Percentiles rank a stretch among this genome's conserved stretches.
phyloP scores from a whole-genome alignment of 495 filamentous ascomycete genomes.

The Venustampulla echinocandica region DNA sequence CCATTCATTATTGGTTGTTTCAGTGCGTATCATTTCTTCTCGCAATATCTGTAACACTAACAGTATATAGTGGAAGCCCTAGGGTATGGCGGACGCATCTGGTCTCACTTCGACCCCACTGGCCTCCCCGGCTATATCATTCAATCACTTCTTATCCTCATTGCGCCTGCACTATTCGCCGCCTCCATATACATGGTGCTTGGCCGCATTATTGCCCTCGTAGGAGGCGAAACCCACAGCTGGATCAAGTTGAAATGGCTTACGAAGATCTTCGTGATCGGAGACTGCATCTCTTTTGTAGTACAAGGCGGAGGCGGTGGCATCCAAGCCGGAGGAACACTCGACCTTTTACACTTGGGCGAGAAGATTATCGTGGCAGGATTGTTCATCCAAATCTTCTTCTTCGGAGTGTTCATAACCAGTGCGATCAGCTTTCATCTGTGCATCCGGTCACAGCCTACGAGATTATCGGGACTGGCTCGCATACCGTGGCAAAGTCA shows the following conservation, averaged over 20 bases:
- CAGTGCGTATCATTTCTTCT: too few relatives aligned
- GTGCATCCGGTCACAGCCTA: constrained; percentile 16
- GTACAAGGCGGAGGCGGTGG: constrained; percentile 28
- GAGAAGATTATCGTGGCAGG: constrained; percentile 35
- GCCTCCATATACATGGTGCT: constrained; percentile 47
- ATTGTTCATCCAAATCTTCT: constrained; percentile 37
- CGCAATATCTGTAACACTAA: too few relatives aligned
- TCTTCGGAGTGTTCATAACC: constrained; percentile 39
- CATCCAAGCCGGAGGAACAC: constrained; percentile 27
- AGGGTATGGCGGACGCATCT: constrained; percentile 33
- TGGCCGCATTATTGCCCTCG: constrained; percentile 35
- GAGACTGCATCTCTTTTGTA: constrained; percentile 32
- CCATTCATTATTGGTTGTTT: too few relatives aligned
- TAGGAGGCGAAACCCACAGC: constrained; percentile 32
- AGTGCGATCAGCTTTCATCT: constrained; percentile 31
- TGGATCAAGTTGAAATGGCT: constrained; percentile 29
- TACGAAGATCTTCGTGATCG: constrained; percentile 34
- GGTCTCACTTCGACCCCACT: constrained; percentile 28
- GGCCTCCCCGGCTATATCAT: constrained; percentile 35
- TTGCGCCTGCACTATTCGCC: constrained; percentile 43
- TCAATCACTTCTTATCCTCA: constrained; percentile 35
- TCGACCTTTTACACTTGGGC: constrained; percentile 26
- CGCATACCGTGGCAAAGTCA: constrained; percentile 40
- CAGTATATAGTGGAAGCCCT: constrained; percentile 32
- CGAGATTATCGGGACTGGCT: constrained; percentile 1